Conservation (phyloP, 495 filamentous ascomycete genomes). For the Polyplosphaeria fusca region DNA sequence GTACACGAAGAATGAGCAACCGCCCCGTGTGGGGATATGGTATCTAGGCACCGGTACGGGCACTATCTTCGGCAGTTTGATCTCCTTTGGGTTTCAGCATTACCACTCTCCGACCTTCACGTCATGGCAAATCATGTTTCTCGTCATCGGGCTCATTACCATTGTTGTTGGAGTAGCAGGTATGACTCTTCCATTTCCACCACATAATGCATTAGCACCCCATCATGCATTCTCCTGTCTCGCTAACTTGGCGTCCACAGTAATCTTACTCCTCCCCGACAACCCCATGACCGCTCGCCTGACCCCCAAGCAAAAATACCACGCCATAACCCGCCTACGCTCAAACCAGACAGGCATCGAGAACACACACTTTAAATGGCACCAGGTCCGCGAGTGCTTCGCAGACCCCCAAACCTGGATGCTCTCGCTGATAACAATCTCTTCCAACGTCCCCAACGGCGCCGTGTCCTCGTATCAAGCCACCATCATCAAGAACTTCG, state of each 20-base stretch:
- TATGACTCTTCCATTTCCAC: conserved; percentile 18
- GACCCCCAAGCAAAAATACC: conserved; percentile 18
- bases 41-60: conserved; percentile 43
- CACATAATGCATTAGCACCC: conserved; percentile 23
- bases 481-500: conserved; percentile 60
- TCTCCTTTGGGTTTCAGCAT: conserved; percentile 28
- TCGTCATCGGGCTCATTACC: background rate
- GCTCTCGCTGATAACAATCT: conserved; percentile 58
- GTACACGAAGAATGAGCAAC: conserved; percentile 56
- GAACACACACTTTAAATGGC: conserved; percentile 29
- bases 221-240: conserved; percentile 14
- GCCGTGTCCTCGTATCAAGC: conserved; percentile 60
- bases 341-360: conserved; percentile 30
- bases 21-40: conserved; percentile 57
- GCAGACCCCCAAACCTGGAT: conserved; percentile 62
- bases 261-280: conserved; percentile 40
- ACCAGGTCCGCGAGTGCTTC: conserved; percentile 56
- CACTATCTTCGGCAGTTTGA: conserved; percentile 34
- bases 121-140: conserved; percentile 20
- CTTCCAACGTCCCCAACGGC: conserved; percentile 53
- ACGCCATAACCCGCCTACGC: conserved; percentile 19
- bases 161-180: background rate
- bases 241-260: conserved; percentile 25
- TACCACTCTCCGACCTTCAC: conserved; percentile 4
- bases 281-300: conserved; percentile 49